Evolutionary conservation across 371 early-diverging fungal genomes (phyloP), one percentile per base, ranked within the genome.

Genomic region (Rhizopus microsporus): DNA sequence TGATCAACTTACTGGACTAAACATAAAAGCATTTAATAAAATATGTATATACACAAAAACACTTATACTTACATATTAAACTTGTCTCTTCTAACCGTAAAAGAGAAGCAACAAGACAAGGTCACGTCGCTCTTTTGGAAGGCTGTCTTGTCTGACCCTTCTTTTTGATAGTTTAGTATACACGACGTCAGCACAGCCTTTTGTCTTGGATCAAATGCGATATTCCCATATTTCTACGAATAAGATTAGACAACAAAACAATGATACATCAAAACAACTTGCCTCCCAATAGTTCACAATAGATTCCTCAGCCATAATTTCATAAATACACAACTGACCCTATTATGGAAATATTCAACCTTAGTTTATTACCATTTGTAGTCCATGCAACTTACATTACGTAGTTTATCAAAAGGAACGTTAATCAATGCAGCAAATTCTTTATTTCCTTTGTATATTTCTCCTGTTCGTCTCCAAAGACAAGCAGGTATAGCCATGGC

Each of bases 401-500:
- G 83, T 31, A 94, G 71, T 71, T 79, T 77, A 30, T 92, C 89
- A 39, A 89, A 72, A 4, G 93, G 88, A 4, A 92, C 83, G 47
- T 89, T 89, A 15, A 95, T 89, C 47, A 97, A 72, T 0, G 86
- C 77, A 1, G 95, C 95, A 83, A 97, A 97, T 71, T 93, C 94
- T 60, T 90, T 87, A 76, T 97, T 97, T 15, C 92, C 91, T 63
- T 93, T 94, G 78, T 91, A 95, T 29, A 97, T 95, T 70, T 97
- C 96, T 17, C 97, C 97, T 0, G 96, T 95, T 8, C 97, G 78
- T 12, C 97, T 83, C 97, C 96, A 96, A 38, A 96, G 69, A 66
- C 94, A 94, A 16, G 94, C 89, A 1, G 97, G 97, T 16, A 94
- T 87, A n/a, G 94, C 96, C 90, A 95, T 93, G 13, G 92, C 81